Conservation (phyloP, 2,329 filamentous ascomycete species). For the Colletotrichum sp. region DNA sequence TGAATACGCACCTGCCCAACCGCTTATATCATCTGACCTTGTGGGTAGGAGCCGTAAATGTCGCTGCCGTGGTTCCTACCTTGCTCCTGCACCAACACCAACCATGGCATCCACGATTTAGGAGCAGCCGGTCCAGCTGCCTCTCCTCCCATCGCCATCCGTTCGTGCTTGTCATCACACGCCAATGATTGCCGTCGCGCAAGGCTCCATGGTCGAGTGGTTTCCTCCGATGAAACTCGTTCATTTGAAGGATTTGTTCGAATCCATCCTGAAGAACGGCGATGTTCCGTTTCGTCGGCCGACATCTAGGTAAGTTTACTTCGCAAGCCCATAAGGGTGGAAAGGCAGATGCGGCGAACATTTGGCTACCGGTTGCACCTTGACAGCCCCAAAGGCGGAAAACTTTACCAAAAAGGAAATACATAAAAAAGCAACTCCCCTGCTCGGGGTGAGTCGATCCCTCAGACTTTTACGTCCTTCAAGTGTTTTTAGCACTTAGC, state of each 20-base stretch:
- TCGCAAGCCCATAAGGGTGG: background rate
- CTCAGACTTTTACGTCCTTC: background rate
- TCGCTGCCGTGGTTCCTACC: no score
- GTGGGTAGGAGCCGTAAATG: no score
- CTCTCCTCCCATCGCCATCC: no score
- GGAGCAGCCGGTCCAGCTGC: no score
- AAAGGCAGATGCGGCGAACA: background rate
- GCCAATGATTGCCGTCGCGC: background rate
- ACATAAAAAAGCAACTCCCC: background rate
- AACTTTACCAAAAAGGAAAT: background rate
- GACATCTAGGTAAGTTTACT: background rate
- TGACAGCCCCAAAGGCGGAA: background rate
- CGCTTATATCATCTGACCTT: no score
- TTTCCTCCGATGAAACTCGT: background rate
- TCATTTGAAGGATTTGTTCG: background rate
- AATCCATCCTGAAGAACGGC: no score
- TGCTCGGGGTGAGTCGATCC: background rate
- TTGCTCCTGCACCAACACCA: fast-evolving
- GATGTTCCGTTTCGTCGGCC: background rate
- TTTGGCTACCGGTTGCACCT: background rate
- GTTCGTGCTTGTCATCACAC: background rate
- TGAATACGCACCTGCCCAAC: no score
- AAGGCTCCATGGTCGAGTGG: background rate
- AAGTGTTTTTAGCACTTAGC: background rate
- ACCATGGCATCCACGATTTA: no score